Evolutionary conservation across 495 filamentous ascomycete species (phyloP), one percentile per base, ranked within the genome.

Genomic region (Friedmanniomyces endolithicus): DNA sequence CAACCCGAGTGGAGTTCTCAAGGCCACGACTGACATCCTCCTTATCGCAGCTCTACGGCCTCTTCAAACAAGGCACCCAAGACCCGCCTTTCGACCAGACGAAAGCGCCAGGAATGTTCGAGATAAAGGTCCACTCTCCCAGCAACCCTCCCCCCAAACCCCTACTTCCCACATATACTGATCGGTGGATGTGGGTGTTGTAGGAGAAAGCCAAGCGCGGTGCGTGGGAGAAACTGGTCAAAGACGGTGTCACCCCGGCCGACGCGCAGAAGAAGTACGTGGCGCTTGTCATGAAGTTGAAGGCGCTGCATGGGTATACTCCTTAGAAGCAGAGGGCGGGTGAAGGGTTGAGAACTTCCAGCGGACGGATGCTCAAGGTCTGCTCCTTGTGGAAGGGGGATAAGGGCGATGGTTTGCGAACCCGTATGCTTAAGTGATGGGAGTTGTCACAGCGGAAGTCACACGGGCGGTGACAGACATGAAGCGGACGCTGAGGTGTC

Each of bases 151-250:
- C 44, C 3, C 19, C 19, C 39, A 4, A 41, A 9, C 44, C 24
- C 44, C 3, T 22, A 16, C 8, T 20, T 47, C 2, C 44, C 17
- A 6, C 6, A 20, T 14, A n/a, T 7, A 19, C 44, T 47, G 44
- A 47, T 19, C 44, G 8, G 23, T 34, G 11, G 44, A 40, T 20
- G 8, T 16, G 6, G 27, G 27, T 3, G 9, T 31, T 59, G 60
- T 48, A 94, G 87, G 80, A 71, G 69, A 90, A 88, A 72, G 81
- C 80, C 58, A 92, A 90, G 76, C 77, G 80, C 72, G 75, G 75
- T 33, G 82, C 81, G 19, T 95, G 87, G 87, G 66, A 83, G 68
- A 75, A 78, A 54, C 55, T 81, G 54, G 69, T 77, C 57, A 69
- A 81, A 23, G 77, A 82, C 48, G 75, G 75, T 48, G 67, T 82